phyloP scores from a whole-genome alignment of 2,329 filamentous ascomycete genomes.

The Epichloe scottii region DNA sequence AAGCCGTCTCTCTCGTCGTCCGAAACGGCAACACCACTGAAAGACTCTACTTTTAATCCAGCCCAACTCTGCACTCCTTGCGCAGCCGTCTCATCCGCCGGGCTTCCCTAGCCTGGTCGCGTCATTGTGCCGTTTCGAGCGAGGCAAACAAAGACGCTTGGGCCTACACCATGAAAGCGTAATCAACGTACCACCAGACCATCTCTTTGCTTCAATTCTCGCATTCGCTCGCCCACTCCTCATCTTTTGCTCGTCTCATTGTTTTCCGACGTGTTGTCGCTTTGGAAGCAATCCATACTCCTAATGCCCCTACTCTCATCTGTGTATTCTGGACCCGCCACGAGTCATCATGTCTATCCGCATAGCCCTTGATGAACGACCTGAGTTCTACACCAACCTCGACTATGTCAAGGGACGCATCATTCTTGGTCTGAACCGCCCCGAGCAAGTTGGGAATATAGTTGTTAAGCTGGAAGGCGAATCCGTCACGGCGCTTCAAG shows the following conservation, averaged over 20 bases:
- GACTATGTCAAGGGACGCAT: conserved; percentile 56
- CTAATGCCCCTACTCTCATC: background rate
- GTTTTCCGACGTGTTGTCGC: background rate
- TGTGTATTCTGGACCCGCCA: background rate
- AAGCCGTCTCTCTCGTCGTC: background rate
- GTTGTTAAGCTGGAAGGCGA: conserved; percentile 78
- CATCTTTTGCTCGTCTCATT: background rate
- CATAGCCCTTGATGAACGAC: conserved; percentile 52
- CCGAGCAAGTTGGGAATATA: conserved; percentile 60
- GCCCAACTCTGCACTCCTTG: background rate
- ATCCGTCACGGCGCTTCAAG: conserved; percentile 51
- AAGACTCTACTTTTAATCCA: background rate
- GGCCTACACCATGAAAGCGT: background rate
- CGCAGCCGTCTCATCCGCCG: background rate
- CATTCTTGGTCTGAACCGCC: conserved; percentile 43
- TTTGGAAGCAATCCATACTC: background rate
- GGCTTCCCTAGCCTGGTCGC: background rate
- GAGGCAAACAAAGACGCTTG: background rate
- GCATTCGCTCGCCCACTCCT: background rate
- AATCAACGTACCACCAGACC: background rate
- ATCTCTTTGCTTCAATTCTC: background rate
- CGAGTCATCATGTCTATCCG: conserved; percentile 47
- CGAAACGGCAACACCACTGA: background rate
- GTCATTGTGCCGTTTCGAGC: background rate
- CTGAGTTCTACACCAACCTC: conserved; percentile 68